Percentiles rank a stretch among this genome's conserved stretches.
phyloP scores from a whole-genome alignment of 805 yeast genomes.

The Yarrowia keelungensis region DNA sequence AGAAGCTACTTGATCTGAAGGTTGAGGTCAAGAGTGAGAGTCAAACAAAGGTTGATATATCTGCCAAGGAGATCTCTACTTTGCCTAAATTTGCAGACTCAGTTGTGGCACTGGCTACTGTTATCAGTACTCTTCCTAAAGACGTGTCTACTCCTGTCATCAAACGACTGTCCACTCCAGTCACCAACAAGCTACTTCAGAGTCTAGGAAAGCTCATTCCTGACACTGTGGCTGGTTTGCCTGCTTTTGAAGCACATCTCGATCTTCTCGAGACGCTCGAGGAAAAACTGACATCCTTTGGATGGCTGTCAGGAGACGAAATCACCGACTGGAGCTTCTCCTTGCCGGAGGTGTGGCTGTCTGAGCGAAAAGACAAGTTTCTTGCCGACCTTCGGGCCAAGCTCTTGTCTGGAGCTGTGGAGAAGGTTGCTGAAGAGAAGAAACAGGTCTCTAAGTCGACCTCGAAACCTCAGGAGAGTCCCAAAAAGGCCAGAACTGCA shows the following conservation, averaged over 20 bases:
- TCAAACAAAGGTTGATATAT: background rate
- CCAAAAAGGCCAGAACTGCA: conserved; percentile 1
- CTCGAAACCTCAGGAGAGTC: conserved; percentile 1
- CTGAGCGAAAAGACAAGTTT: conserved; percentile 40
- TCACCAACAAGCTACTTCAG: conserved; percentile 16
- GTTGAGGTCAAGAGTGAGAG: background rate
- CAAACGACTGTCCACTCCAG: conserved; percentile 26
- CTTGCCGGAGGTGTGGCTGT: conserved; percentile 43
- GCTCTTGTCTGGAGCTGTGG: conserved; percentile 24
- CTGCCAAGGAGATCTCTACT: background rate
- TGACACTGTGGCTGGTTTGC: conserved; percentile 38
- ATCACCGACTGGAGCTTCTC: conserved; percentile 42
- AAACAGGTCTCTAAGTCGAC: background rate
- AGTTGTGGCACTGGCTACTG: background rate
- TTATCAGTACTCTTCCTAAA: conserved; percentile 1
- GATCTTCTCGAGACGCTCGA: conserved; percentile 41
- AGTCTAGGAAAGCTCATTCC: conserved; percentile 42
- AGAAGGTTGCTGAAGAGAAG: background rate
- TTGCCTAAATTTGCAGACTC: conserved; percentile 4
- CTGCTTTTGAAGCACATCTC: conserved; percentile 41
- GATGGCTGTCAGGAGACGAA: conserved; percentile 42
- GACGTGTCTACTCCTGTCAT: conserved; percentile 5
- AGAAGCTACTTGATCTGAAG: conserved; percentile 1
- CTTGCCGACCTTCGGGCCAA: conserved; percentile 40
- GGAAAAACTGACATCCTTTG: conserved; percentile 31